phyloP scores from a whole-genome alignment of 768 basidiomycete species.

The Mycena olivaceomarginata region DNA sequence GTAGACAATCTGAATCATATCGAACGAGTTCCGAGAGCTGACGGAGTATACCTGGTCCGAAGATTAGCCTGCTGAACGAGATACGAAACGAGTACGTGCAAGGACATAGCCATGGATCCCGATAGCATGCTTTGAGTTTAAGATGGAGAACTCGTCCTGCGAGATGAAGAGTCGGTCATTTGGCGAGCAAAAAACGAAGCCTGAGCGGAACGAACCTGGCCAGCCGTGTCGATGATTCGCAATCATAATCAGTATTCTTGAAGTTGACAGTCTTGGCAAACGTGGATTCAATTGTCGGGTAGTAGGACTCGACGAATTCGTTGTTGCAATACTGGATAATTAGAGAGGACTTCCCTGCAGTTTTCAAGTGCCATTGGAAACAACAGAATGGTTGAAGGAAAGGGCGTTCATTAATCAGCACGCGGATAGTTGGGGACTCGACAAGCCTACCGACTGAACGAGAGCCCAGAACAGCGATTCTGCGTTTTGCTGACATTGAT shows the following conservation, averaged over 20 bases:
- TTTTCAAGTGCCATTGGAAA: neutral
- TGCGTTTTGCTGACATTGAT: conserved; percentile 61
- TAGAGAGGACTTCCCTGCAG: conserved; percentile 93
- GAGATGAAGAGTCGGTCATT: neutral
- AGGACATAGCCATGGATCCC: conserved; percentile 98
- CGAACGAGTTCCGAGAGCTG: conserved; percentile 92
- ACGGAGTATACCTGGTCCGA: conserved; percentile 83
- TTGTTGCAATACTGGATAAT: conserved; percentile 96
- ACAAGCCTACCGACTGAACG: conserved; percentile 88
- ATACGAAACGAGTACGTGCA: conserved; percentile 51
- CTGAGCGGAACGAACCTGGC: conserved; percentile 81
- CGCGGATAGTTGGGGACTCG: conserved; percentile 41
- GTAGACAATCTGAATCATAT: conserved; percentile 95
- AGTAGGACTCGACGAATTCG: conserved; percentile 95
- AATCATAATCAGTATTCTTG: conserved; percentile 95
- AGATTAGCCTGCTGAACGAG: neutral
- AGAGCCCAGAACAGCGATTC: conserved; percentile 91
- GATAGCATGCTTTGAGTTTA: conserved; percentile 96
- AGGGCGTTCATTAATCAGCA: conserved; percentile 40
- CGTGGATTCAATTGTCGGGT: conserved; percentile 97
- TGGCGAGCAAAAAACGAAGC: conserved; percentile 11
- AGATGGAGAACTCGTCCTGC: conserved; percentile 96
- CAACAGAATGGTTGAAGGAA: neutral
- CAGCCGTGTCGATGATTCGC: conserved; percentile 99
- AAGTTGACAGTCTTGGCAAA: conserved; percentile 92